Evolutionary conservation across 2,329 filamentous ascomycete genomes (phyloP).

Genomic region (Aspergillus pseudotamarii): DNA sequence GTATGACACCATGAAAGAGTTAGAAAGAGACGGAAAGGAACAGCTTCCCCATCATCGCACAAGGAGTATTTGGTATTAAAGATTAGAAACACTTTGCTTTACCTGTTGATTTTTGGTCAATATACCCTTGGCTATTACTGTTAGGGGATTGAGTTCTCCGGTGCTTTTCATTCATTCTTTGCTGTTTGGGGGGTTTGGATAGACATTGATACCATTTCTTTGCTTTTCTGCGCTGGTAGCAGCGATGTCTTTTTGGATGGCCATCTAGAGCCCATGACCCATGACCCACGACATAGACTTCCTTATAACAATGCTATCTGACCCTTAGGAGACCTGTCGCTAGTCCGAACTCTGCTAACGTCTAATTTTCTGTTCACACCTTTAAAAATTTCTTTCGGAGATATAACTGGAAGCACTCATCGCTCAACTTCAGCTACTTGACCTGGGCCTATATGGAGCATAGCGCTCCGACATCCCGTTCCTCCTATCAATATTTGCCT

Average conservation of each 20-base stretch:
- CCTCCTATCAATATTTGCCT: background rate
- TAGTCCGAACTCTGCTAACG: background rate
- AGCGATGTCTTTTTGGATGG: constrained; percentile 6
- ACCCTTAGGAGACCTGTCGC: background rate
- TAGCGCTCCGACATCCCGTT: background rate
- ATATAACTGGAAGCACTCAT: background rate
- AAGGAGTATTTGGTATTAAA: constrained; percentile 88
- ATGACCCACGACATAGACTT: background rate
- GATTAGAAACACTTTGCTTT: background rate
- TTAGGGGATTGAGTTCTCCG: background rate
- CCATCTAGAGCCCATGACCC: background rate
- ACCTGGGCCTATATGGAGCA: background rate
- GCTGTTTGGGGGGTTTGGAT: constrained; percentile 9
- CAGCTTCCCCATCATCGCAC: constrained; percentile 82
- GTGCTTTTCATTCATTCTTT: constrained; percentile 3
- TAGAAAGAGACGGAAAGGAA: constrained; percentile 63
- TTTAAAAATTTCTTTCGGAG: background rate
- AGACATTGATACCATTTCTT: constrained; percentile 12
- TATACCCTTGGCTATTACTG: background rate
- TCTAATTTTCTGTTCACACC: background rate
- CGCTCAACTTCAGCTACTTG: background rate
- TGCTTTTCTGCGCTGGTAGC: constrained; percentile 15
- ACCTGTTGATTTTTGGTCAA: background rate
- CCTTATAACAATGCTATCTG: background rate
- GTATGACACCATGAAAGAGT: constrained; percentile 89